phyloP scores from a whole-genome alignment of 345 rosid species.

The Raphanus raphanistrum region DNA sequence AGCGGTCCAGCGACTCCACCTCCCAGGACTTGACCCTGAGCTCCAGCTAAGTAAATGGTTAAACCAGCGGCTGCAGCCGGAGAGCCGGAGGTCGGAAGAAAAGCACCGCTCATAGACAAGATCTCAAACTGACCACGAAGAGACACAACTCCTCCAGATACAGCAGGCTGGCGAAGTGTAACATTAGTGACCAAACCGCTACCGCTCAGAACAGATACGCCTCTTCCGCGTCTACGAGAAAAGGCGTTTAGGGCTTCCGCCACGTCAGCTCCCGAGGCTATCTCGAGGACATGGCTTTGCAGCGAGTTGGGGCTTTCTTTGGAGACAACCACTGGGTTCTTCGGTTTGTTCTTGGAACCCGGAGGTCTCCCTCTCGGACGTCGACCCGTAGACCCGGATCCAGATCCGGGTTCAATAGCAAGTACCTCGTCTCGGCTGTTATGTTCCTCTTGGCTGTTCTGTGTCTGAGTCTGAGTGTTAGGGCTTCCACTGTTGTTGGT shows the following conservation, averaged over 20 bases:
- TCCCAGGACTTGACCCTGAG: slow-evolving; percentile 90
- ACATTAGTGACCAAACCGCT: slow-evolving; percentile 78
- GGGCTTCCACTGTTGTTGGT: slow-evolving; percentile 43
- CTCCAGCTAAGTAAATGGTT: slow-evolving; percentile 77
- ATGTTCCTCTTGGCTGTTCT: slow-evolving; percentile 51
- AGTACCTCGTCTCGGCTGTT: slow-evolving; percentile 34
- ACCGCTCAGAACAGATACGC: slow-evolving; percentile 79
- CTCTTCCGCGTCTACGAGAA: slow-evolving; percentile 66
- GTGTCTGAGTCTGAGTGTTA: slow-evolving; percentile 35
- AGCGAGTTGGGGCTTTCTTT: slow-evolving; percentile 87
- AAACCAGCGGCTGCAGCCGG: slow-evolving; percentile 74
- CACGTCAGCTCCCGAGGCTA: slow-evolving; percentile 73
- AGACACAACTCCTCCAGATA: slow-evolving; percentile 63
- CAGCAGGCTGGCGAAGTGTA: slow-evolving; percentile 77
- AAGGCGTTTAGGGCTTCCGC: slow-evolving; percentile 61
- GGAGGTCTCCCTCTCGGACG: slow-evolving; percentile 86
- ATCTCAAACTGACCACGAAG: slow-evolving; percentile 93
- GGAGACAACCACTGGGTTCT: slow-evolving; percentile 66
- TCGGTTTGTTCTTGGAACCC: slow-evolving; percentile 86
- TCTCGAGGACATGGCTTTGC: slow-evolving; percentile 83
- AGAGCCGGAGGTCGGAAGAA: slow-evolving; percentile 66
- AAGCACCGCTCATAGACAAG: slow-evolving; percentile 72
- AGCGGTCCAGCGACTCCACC: slow-evolving; percentile 71
- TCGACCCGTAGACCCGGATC: slow-evolving; percentile 55
- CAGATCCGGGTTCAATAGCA: slow-evolving; percentile 27